Evolutionary conservation across 495 filamentous ascomycete species (phyloP), one percentile per base, ranked within the genome.

Genomic region (Aspergillus wentii): DNA sequence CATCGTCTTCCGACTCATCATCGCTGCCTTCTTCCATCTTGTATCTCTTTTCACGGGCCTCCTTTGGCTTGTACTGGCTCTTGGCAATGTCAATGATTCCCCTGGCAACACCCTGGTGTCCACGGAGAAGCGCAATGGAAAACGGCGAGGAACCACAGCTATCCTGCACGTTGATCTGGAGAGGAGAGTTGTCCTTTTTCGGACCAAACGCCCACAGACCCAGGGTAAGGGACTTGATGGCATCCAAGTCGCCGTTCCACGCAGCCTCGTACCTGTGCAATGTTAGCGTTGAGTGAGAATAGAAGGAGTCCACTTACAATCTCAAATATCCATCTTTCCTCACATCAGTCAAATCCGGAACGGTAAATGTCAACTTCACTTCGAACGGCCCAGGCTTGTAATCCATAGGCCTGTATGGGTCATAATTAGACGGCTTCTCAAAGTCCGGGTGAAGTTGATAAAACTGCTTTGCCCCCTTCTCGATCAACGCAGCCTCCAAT

Each of bases 51-150:
- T 59, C 45, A 54, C 57, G 43, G 14, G 56, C 5, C 22, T 63
- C 68, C 13, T 59, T 48, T 0, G 68, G 68, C 13, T 74, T 62
- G 51, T 81, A 86, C 49, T 92, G 86, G 0, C 72, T 75, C 9
- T 72, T 59, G 1, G 69, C 64, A 40, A 92, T 88, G 32, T 78
- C 71, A 4, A 91, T 49, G 14, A 90, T 77, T 8, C 64, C 66
- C 44, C 67, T 78, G 8, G 83, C 82, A 11, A 76, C 59, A 3
- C 74, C 64, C 23, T 69, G 52, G 45, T 91, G 79, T 1, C 78
- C 78, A 8, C 77, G 69, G 11, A 78, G 48, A 16, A 87, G 63
- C 1, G 84, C 78, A 26, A 91, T 63, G 3, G 72, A 71, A 43
- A 90, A 82, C 0, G 84, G 78, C 1, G 64, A 68, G 20, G 69